These are phyloP conservation scores for Boletus insuetus DNA, from an alignment of 768 basidiomycete species.

Conservation along the genomic window DNA sequence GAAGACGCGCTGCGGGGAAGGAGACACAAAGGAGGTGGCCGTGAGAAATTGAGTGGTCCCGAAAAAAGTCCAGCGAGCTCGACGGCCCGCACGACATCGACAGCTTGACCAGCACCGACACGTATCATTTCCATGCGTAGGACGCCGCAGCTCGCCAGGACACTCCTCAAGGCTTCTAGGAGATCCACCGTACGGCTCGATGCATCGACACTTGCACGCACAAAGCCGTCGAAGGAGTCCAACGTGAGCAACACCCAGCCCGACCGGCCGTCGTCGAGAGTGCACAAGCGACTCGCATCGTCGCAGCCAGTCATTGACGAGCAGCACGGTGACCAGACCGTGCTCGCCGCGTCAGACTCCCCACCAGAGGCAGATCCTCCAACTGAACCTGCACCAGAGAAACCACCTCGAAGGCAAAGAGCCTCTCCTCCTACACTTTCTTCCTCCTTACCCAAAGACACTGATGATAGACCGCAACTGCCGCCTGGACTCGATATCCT, in stretches of 20 bases:
- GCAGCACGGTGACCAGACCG: constrained; percentile 8
- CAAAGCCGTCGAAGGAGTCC: constrained; percentile 22
- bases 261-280: constrained; percentile 13
- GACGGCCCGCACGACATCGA: constrained; percentile 52
- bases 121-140: constrained; percentile 62
- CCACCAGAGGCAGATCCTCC: constrained; percentile 26
- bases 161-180: constrained; percentile 49
- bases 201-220: constrained; percentile 19
- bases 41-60: constrained; percentile 11
- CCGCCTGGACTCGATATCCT: constrained; percentile 60
- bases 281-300: constrained; percentile 25
- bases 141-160: constrained; percentile 67
- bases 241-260: constrained; percentile 6
- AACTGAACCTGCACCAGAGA: constrained; percentile 21
- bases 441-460: constrained; percentile 14
- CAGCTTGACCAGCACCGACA: constrained; percentile 48
- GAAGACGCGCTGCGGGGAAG: not conserved
- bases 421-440: not conserved
- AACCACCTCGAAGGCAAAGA: constrained; percentile 22
- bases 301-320: constrained; percentile 18
- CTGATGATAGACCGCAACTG: constrained; percentile 41
- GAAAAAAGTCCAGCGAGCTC: constrained; percentile 2
- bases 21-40: not conserved
- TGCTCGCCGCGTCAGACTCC: constrained; percentile 16
- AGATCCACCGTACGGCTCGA: not conserved